Base-by-base conservation (phyloP, 192 early-diverging fungal species). In the Coemansia sp. region DNA sequence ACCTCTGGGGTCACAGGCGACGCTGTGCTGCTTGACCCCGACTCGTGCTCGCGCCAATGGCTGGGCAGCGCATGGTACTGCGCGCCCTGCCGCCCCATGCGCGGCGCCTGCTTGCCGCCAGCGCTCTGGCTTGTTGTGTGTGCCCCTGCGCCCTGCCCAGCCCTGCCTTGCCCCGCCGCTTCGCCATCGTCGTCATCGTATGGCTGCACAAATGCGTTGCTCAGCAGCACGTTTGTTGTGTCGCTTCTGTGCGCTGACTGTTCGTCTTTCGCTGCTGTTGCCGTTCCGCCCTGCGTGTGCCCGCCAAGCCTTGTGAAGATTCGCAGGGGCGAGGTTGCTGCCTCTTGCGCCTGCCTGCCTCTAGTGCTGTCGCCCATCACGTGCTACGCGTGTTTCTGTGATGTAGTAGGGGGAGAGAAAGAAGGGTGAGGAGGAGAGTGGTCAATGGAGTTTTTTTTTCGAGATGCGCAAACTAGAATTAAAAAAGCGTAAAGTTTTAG, bases 41-140 rank as follows among this genome's bases (percentile, higher is more conserved):
- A 73, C 53, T 75, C 81, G n/a, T 67, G 66, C 43, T 72, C 81
- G 57, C 81, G 81, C 81, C 81, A 83, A 49, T 83, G 74, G 56
- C 75, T 83, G 52, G 81, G 81, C 51, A 83, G 72, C 39, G 80
- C 68, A 36, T 83, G 75, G 66, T 83, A 83, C 30, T 69, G 71
- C 33, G 61, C 70, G 1, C 66, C 75, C 15, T 70, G 71, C 21
- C 79, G 74, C 10, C 75, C 59, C 21, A 53, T 11, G 30, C 79
- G 75, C 20, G 67, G 67, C 1, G 66, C 71, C 15, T 41, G 53
- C 63, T 64, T 62, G 14, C n/a, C n/a, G n/a, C 48, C 49, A 4
- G 34, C 30, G 33, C 41, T 64, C 5, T 52, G 48, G n/a, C 65
- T 26, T 2, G 57, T 38, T 4, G 62, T 56, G 44, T 46, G 63